Conservation (phyloP, 75 land plant species). For the Adiantum capillusveneris region DNA sequence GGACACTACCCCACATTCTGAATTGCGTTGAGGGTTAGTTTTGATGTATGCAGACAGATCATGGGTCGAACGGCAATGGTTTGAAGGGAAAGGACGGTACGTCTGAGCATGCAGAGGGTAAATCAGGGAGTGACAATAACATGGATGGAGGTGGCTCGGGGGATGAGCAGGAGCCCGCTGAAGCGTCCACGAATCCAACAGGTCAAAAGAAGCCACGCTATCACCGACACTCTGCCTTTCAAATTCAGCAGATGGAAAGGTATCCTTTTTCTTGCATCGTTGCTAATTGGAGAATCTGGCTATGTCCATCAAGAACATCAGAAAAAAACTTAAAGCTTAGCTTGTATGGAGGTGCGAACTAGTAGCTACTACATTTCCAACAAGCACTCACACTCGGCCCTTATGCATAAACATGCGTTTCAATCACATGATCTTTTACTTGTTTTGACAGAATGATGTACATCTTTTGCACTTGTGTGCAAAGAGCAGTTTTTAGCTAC, state of each 20-base stretch:
- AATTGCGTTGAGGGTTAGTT: neutral
- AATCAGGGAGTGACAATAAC: neutral
- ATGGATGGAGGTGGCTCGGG: slow-evolving; percentile 25
- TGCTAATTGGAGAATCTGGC: too few relatives aligned
- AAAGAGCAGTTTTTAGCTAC: too few relatives aligned
- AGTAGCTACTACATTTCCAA: too few relatives aligned
- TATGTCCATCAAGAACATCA: too few relatives aligned
- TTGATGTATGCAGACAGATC: neutral
- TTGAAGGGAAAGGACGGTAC: neutral
- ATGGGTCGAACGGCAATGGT: neutral
- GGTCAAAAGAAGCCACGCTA: slow-evolving; percentile 52
- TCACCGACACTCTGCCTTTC: slow-evolving; percentile 67
- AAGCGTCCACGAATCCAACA: slow-evolving; percentile 3
- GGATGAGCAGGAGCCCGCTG: slow-evolving; percentile 22
- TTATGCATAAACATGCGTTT: too few relatives aligned
- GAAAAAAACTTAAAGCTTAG: too few relatives aligned
- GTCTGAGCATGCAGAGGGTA: neutral
- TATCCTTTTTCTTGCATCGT: too few relatives aligned
- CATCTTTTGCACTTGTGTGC: too few relatives aligned
- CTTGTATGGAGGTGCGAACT: too few relatives aligned
- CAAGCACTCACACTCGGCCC: too few relatives aligned
- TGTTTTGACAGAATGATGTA: too few relatives aligned
- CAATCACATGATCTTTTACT: too few relatives aligned
- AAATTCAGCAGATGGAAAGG: slow-evolving; percentile 76
- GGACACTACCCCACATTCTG: neutral